Conservation (phyloP, 768 basidiomycete species). For the Amanita muscaria region DNA sequence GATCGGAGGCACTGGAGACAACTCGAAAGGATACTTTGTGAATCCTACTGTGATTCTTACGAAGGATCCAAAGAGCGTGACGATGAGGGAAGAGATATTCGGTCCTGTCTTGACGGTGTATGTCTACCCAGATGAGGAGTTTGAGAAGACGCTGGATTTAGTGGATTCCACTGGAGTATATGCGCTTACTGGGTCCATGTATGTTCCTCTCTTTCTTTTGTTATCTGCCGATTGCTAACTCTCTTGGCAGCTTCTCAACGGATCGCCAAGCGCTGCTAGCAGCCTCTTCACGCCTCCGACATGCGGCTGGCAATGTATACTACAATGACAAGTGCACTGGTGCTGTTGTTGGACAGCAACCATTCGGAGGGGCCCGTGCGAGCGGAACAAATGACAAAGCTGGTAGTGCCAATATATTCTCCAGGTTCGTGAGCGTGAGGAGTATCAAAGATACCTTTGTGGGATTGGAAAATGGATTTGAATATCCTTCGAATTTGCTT, state of each 20-base stretch:
- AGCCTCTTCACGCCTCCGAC: conserved; percentile 77
- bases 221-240: conserved; percentile 9
- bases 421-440: conserved; percentile 77
- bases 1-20: conserved; percentile 79
- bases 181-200: conserved; percentile 94
- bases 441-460: conserved; percentile 98
- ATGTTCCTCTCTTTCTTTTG: conserved; percentile 20
- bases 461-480: conserved; percentile 57
- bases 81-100: conserved; percentile 94
- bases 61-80: conserved; percentile 81
- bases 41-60: conserved; percentile 92
- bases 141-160: conserved; percentile 77
- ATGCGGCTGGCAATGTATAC: conserved; percentile 94
- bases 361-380: conserved; percentile 89
- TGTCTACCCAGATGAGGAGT: conserved; percentile 83
- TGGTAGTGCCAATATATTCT: conserved; percentile 62
- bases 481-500: conserved; percentile 81
- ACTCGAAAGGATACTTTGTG: conserved; percentile 88
- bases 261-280: conserved; percentile 74
- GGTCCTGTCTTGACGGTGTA: conserved; percentile 93
- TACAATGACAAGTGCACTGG: conserved; percentile 98
- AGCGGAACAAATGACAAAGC: conserved; percentile 99
- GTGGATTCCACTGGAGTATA: conserved; percentile 84
- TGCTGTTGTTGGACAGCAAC: conserved; percentile 96
- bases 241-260: conserved; percentile 56